Percentiles rank a stretch among this genome's conserved stretches.
Evolutionary conservation across 257 asterid genomes (phyloP).

Genomic region (Solanum ahanhuiri): DNA sequence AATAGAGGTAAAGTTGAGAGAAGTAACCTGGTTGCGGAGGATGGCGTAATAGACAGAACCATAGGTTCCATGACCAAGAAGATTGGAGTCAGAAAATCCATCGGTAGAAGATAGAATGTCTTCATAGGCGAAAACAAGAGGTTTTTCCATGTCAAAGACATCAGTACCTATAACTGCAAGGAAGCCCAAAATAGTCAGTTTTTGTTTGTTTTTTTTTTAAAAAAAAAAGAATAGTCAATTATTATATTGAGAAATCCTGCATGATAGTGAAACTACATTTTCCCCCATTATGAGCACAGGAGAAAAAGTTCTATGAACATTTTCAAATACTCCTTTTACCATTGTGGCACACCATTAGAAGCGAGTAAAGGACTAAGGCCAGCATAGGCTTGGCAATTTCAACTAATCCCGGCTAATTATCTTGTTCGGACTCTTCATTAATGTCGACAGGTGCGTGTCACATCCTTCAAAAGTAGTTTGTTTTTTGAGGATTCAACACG

Average conservation of each 20-base stretch:
- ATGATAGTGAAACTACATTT: neutral
- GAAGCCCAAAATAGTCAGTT: neutral
- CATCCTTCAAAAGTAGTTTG: neutral
- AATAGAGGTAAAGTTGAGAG: neutral
- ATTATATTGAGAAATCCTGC: neutral
- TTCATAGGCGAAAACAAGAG: slow-evolving; percentile 56
- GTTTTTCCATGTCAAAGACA: slow-evolving; percentile 89
- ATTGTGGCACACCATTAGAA: neutral
- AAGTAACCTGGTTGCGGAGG: slow-evolving; percentile 75
- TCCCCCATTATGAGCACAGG: neutral
- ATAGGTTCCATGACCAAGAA: slow-evolving; percentile 87
- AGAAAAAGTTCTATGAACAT: neutral
- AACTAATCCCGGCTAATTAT: neutral
- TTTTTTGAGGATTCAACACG: neutral
- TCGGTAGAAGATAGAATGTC: slow-evolving; percentile 68
- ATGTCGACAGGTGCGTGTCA: neutral
- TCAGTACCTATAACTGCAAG: slow-evolving; percentile 74
- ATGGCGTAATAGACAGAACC: slow-evolving; percentile 86
- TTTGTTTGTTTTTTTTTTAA: neutral
- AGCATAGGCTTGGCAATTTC: neutral
- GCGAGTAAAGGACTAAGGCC: neutral
- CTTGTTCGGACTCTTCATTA: neutral
- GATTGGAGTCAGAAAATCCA: slow-evolving; percentile 78
- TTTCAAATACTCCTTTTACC: neutral
- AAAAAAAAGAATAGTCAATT: neutral